phyloP scores from a whole-genome alignment of 2,329 filamentous ascomycete genomes.

The Colletotrichum plurivorum region DNA sequence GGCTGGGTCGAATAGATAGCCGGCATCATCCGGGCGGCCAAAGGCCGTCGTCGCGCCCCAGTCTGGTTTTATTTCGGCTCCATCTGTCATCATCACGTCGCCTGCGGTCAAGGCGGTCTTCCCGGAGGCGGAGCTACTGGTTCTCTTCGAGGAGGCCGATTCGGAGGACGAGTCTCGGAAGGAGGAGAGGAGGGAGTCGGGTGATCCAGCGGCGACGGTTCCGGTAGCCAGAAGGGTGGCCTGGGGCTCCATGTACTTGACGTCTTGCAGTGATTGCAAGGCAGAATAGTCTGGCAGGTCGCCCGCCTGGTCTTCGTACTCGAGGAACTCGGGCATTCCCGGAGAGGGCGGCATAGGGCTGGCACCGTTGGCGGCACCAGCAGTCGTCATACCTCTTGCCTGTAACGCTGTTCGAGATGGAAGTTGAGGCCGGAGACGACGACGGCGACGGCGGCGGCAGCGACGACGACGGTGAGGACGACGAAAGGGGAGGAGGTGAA shows the following conservation, averaged over 20 bases:
- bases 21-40: constrained; percentile 52
- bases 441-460: constrained; percentile 14
- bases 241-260: constrained; percentile 37
- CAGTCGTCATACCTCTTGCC: constrained; percentile 42
- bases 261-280: constrained; percentile 32
- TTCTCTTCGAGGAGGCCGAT: constrained; percentile 64
- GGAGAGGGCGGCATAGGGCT: constrained; percentile 57
- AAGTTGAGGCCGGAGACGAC: constrained; percentile 31
- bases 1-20: constrained; percentile 52
- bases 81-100: constrained; percentile 61
- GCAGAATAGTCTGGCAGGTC: too few species aligned
- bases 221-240: constrained; percentile 38
- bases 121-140: constrained; percentile 61
- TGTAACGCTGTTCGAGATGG: constrained; percentile 30
- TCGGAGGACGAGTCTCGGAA: constrained; percentile 67
- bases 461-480: constrained; percentile 31
- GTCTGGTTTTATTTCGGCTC: constrained; percentile 55
- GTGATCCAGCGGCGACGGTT: constrained; percentile 56
- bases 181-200: constrained; percentile 57
- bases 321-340: constrained; percentile 55
- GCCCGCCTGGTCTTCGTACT: constrained; percentile 49
- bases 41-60: constrained; percentile 56
- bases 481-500: constrained; percentile 39
- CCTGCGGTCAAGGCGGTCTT: constrained; percentile 57
- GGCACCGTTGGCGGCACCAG: constrained; percentile 45